Conservation (phyloP, 805 yeast species). For the Saccharomycopsis sp. region DNA sequence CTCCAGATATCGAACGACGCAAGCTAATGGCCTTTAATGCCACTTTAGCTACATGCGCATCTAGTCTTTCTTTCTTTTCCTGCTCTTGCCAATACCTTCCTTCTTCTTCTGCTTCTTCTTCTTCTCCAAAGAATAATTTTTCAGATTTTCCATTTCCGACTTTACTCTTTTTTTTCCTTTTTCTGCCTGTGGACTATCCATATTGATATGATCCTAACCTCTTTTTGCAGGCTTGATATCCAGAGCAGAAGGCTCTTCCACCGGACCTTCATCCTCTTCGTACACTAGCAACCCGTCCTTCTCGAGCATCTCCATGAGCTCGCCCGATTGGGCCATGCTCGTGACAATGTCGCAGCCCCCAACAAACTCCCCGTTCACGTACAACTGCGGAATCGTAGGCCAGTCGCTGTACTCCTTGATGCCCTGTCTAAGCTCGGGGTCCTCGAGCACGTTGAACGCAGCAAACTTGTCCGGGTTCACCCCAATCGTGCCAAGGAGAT, state of each 20-base stretch:
- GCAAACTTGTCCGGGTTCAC: slow-evolving; percentile 96
- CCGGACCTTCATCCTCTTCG: slow-evolving; percentile 49
- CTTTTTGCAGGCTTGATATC: slow-evolving; percentile 20
- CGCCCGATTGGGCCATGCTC: slow-evolving; percentile 88
- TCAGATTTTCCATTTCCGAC: too few relatives aligned
- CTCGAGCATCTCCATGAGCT: slow-evolving; percentile 76
- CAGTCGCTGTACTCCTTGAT: slow-evolving; percentile 92
- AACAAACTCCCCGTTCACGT: slow-evolving; percentile 80
- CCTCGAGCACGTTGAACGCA: slow-evolving; percentile 93
- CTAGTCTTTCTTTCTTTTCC: too few relatives aligned
- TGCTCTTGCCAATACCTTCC: too few relatives aligned
- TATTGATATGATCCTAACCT: too few relatives aligned
- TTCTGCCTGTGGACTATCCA: too few relatives aligned
- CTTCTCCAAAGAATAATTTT: too few relatives aligned
- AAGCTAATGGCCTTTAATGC: too few relatives aligned
- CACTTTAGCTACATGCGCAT: too few relatives aligned
- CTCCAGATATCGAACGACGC: too few relatives aligned
- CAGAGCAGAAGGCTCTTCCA: slow-evolving; percentile 15
- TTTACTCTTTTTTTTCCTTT: too few relatives aligned
- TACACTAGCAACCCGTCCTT: slow-evolving; percentile 71
- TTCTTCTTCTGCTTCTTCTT: too few relatives aligned
- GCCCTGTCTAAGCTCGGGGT: slow-evolving; percentile 87
- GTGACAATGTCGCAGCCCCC: slow-evolving; percentile 97
- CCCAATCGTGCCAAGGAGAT: slow-evolving; percentile 89
- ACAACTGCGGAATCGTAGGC: slow-evolving; percentile 98